Evolutionary conservation across 139 green algal species (phyloP), one percentile per base, ranked within the genome.

Genomic region (Tetratostichococcus sp.): DNA sequence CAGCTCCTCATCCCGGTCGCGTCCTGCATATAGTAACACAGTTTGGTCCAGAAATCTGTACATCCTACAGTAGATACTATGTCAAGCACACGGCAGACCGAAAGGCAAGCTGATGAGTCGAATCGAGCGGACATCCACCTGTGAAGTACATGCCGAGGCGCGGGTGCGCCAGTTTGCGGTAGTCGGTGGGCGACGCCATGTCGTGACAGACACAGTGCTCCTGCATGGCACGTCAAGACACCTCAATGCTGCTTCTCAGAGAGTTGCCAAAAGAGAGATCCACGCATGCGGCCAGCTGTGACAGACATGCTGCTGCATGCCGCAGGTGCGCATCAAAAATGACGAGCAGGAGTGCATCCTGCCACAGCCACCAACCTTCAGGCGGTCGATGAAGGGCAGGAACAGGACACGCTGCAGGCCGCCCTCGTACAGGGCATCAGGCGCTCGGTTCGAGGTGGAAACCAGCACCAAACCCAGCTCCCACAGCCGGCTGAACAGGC

Each of bases 391-490:
- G 89, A 98, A 98, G 4, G 95, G 95, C 77, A 99, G 73, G 80
- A 99, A 99, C 1, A 98, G 89, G 43, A 89, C 74, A 23, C 95
- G 83, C 84, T 99, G 94, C 79, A 99, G 85, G 17, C 95, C 95
- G 6, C 87, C 86, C 78, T 98, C 89, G 76, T 99, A 99, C 65
- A 99, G 84, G 11, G 89, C 81, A 32, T 96, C 88, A 1, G 95
- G 95, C 8, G 77, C 78, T 11, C 93, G 80, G 81, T 95, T 94
- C 69, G 79, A 92, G n/a, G 95, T 99, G 30, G 88, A 86, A 43
- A 99, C 88, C 16, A 98, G 83, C 69, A 93, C 86, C 50, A 97
- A 43, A 14, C 86, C 88, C 0, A 77, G 57, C 50, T 93, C 89
- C 90, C 91, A 96, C 67, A 97, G 78, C 39, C 84, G 83, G 28